Evolutionary conservation across 352 stramenopile species (phyloP).

Genomic region (Globisporangium viniferum): DNA sequence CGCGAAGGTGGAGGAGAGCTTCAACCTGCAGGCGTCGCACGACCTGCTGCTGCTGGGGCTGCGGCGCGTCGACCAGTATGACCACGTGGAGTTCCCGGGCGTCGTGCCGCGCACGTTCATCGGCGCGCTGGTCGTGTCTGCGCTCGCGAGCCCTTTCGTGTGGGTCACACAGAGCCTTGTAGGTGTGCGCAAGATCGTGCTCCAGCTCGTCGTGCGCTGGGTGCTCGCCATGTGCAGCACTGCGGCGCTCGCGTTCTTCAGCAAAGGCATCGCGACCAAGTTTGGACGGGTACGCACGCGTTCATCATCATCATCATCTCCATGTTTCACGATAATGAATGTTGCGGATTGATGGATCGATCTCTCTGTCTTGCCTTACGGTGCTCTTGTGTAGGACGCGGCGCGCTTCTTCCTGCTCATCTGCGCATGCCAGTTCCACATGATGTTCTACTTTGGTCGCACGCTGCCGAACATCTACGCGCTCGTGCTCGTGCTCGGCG

Average conservation of each 20-base stretch:
- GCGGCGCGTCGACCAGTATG: slow-evolving; percentile 68
- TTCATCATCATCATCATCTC: no score
- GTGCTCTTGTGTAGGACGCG: slow-evolving; percentile 24
- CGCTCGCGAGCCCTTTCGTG: slow-evolving; percentile 37
- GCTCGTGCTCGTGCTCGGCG: slow-evolving; percentile 74
- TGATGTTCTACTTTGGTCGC: slow-evolving; percentile 96
- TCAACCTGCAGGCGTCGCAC: slow-evolving; percentile 97
- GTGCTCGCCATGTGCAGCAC: slow-evolving; percentile 61
- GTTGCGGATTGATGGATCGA: background rate
- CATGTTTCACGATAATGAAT: background rate
- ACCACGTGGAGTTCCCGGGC: slow-evolving; percentile 97
- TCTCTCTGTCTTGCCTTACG: background rate
- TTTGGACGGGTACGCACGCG: slow-evolving; percentile 42
- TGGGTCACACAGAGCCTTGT: slow-evolving; percentile 24
- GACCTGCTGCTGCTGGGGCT: slow-evolving; percentile 89
- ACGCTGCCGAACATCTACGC: slow-evolving; percentile 98
- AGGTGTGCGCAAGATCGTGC: slow-evolving; percentile 36
- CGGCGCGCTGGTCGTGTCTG: slow-evolving; percentile 71
- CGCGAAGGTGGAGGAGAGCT: slow-evolving; percentile 96
- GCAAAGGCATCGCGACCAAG: slow-evolving; percentile 42
- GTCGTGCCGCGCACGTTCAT: slow-evolving; percentile 98
- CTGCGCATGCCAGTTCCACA: slow-evolving; percentile 94
- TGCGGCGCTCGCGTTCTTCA: slow-evolving; percentile 57
- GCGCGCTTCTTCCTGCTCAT: slow-evolving; percentile 85
- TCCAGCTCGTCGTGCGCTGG: slow-evolving; percentile 63